Base-by-base conservation (phyloP, 2,329 filamentous ascomycete species). In the Colletotrichum tamarilloi region DNA sequence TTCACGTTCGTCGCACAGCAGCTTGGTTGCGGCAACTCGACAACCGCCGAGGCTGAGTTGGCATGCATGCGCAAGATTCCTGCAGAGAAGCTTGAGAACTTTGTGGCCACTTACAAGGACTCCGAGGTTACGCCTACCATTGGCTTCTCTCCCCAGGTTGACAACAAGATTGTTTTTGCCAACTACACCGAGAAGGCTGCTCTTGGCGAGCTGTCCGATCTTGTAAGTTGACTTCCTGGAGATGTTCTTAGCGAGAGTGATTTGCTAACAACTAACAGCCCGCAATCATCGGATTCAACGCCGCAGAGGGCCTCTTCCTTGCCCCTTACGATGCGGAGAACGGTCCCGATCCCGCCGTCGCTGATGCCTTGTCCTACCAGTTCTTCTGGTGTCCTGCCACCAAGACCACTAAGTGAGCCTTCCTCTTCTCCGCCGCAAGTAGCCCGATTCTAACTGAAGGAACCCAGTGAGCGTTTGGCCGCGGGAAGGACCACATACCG, bases 1-100 rank as follows among this genome's bases (percentile, higher is more conserved):
- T 82, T 84, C 32, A 82, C 79, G 12, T 80, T 81, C 28, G 85
- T 85, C 68, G 83, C 85, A 7, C 78, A 79, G 58, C 78, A 82
- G 7, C 78, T 85, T 0, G 79, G 80, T 0, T 80, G 81, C 32
- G 79, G 84, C 4, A 81, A 80, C 12, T 82, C 83, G 55, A 78
- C 77, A 1, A 76, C 80, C 1, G 62, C 76, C 4, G 72, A 77
- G 7, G 81, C 72, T 11, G 72, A 84, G 55, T 73, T 86, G 8
- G 76, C 77, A 42, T 85, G 84, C 62, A 82, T 86, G 80, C 80
- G 80, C 35, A 66, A 76, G n/a, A 77, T 83, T 52, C 77, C 79
- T 1, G 79, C 78, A 1, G 73, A 78, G 11, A 78, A 79, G 5
- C 79, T 86, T 14, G 77, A 81, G 19, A 78, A 78, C 38, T 81